phyloP scores from a whole-genome alignment of 2,329 filamentous ascomycete genomes.

The Fusarium sp. region DNA sequence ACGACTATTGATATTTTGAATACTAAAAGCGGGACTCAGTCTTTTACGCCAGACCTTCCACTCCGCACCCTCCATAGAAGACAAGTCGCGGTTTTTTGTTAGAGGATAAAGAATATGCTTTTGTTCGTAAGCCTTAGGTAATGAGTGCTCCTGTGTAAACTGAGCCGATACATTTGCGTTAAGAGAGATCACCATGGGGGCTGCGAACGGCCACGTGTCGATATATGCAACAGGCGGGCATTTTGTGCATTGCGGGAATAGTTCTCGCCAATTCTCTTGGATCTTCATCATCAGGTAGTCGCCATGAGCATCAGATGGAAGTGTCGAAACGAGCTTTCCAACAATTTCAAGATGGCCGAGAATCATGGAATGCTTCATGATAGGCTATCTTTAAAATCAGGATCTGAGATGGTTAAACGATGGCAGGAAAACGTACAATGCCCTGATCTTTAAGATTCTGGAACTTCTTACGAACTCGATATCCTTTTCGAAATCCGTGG shows the following conservation, averaged over 20 bases:
- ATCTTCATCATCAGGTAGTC: conserved; percentile 32
- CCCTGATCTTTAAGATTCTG: conserved; percentile 6
- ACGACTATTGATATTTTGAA: conserved; percentile 51
- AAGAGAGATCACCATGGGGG: conserved; percentile 34
- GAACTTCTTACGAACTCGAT: conserved; percentile 19
- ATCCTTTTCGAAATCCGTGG: conserved; percentile 13
- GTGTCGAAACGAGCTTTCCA: conserved; percentile 12
- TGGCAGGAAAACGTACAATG: not conserved
- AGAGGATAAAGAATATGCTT: conserved; percentile 47
- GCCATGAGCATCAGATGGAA: conserved; percentile 33
- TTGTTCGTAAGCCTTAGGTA: conserved; percentile 47
- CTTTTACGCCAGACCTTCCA: conserved; percentile 49
- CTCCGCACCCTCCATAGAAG: conserved; percentile 48
- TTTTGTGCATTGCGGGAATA: conserved; percentile 35
- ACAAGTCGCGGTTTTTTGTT: conserved; percentile 50
- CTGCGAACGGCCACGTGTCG: conserved; percentile 48
- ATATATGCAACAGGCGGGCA: conserved; percentile 47
- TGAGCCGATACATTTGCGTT: conserved; percentile 38
- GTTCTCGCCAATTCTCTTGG: conserved; percentile 32
- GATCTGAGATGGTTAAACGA: rapidly evolving
- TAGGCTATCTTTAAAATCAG: conserved; percentile 18
- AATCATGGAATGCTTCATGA: conserved; percentile 40
- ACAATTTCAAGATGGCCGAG: conserved; percentile 33
- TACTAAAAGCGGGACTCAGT: conserved; percentile 55
- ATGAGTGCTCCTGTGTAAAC: conserved; percentile 38